phyloP scores from a whole-genome alignment of 1,284 basidiomycete species.

The Sparassis latifolia region DNA sequence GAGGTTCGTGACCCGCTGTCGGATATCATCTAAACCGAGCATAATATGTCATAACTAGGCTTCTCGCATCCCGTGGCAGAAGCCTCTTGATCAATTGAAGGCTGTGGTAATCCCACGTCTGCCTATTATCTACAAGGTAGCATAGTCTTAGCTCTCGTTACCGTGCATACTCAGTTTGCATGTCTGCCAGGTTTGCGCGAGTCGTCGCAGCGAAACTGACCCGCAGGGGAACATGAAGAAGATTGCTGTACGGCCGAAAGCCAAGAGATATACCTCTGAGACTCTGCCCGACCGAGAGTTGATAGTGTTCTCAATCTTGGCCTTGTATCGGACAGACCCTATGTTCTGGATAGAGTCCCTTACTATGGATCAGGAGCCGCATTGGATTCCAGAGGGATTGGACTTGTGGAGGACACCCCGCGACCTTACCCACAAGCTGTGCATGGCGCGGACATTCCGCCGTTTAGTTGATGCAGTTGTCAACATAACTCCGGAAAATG shows the following conservation, averaged over 20 bases:
- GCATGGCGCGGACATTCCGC: conserved; percentile 42
- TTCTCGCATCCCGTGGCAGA: conserved; percentile 52
- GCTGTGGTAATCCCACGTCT: conserved; percentile 41
- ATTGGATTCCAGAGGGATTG: conserved; percentile 40
- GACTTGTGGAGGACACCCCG: conserved; percentile 56
- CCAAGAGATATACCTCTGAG: conserved; percentile 49
- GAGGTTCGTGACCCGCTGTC: conserved; percentile 20
- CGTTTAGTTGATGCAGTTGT: conserved; percentile 41
- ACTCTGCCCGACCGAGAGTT: conserved; percentile 60
- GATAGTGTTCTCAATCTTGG: conserved; percentile 55
- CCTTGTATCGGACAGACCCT: conserved; percentile 57
- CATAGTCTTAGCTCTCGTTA: not conserved
- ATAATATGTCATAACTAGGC: conserved; percentile 31
- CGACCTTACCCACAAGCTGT: conserved; percentile 60
- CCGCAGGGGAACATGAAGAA: conserved; percentile 47
- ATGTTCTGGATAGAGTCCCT: conserved; percentile 41
- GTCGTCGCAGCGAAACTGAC: conserved; percentile 51
- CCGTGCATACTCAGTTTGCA: conserved; percentile 1
- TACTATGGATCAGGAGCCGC: conserved; percentile 29
- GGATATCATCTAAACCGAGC: conserved; percentile 14
- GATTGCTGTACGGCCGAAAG: conserved; percentile 49
- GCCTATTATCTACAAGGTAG: conserved; percentile 50
- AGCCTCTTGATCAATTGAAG: conserved; percentile 41
- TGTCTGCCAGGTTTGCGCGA: conserved; percentile 30
- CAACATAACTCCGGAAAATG: conserved; percentile 33